Conservation (phyloP, 2,329 filamentous ascomycete genomes). For the Botrytis porri region DNA sequence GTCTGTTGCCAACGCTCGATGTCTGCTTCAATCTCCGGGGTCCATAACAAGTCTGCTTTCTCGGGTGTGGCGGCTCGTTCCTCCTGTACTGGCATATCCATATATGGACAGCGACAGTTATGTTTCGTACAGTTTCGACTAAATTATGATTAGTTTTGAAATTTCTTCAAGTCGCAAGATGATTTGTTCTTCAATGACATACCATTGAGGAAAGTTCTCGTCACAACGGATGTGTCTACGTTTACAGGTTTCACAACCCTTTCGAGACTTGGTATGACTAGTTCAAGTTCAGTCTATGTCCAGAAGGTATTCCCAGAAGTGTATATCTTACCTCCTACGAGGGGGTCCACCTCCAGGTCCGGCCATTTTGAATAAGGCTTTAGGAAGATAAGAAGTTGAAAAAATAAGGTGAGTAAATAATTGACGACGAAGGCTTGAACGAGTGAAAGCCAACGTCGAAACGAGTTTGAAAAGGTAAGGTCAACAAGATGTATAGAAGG, state of each 20-base stretch:
- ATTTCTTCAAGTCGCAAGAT: neutral
- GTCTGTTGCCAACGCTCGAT: conserved; percentile 82
- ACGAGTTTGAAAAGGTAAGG: conserved; percentile 25
- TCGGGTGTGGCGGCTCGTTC: conserved; percentile 59
- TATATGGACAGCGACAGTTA: conserved; percentile 97
- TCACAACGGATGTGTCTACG: conserved; percentile 96
- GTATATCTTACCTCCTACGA: conserved; percentile 55
- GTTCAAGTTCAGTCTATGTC: conserved; percentile 25
- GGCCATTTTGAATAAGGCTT: conserved; percentile 62
- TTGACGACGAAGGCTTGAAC: conserved; percentile 40
- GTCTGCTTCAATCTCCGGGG: conserved; percentile 75
- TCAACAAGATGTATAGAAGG: conserved; percentile 18
- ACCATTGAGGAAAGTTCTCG: conserved; percentile 98
- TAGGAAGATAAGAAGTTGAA: conserved; percentile 24
- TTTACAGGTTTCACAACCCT: conserved; percentile 98
- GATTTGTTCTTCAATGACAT: conserved; percentile 37
- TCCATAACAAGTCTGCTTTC: conserved; percentile 75
- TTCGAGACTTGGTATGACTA: conserved; percentile 98
- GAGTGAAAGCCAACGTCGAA: conserved; percentile 39
- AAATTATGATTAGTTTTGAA: conserved; percentile 31
- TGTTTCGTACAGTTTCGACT: conserved; percentile 99
- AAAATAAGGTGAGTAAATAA: conserved; percentile 21
- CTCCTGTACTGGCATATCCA: conserved; percentile 74
- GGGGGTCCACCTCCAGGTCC: conserved; percentile 93
- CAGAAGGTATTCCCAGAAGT: neutral